Conservation (phyloP, 768 basidiomycete genomes). For the Boletus subcaerulescens region DNA sequence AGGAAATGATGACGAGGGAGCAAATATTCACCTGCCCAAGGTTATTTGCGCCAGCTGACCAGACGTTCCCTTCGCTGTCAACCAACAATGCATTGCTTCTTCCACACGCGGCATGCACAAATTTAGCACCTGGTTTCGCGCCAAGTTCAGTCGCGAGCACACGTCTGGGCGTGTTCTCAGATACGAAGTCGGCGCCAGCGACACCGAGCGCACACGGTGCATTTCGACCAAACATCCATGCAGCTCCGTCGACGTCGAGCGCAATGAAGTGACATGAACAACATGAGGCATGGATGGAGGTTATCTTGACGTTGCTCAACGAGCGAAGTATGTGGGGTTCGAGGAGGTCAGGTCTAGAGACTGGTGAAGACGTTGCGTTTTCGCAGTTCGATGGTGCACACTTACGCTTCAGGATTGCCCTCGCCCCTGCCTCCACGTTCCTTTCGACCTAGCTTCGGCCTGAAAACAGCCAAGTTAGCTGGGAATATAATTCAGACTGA, state of each 20-base stretch:
- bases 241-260: constrained; percentile 71
- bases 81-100: constrained; percentile 81
- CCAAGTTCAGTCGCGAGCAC: constrained; percentile 61
- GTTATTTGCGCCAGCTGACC: constrained; percentile 81
- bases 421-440: constrained; percentile 51
- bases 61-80: constrained; percentile 75
- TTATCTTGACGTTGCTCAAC: constrained; percentile 71
- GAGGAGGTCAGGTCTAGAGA: constrained; percentile 72
- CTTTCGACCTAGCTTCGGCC: constrained; percentile 76
- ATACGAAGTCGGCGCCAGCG: constrained; percentile 51
- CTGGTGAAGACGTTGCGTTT: constrained; percentile 3
- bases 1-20: background rate
- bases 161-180: constrained; percentile 71
- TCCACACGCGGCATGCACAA: constrained; percentile 83
- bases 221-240: constrained; percentile 91
- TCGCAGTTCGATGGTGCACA: background rate
- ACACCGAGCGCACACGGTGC: constrained; percentile 66
- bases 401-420: constrained; percentile 40
- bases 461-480: constrained; percentile 30
- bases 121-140: constrained; percentile 51
- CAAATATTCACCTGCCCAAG: constrained; percentile 75
- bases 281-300: constrained; percentile 74
- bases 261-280: constrained; percentile 73
- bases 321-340: constrained; percentile 90
- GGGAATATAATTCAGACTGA: background rate